phyloP scores from a whole-genome alignment of 1,139 yeast genomes.

The Magnusiomyces tetraspermus region DNA sequence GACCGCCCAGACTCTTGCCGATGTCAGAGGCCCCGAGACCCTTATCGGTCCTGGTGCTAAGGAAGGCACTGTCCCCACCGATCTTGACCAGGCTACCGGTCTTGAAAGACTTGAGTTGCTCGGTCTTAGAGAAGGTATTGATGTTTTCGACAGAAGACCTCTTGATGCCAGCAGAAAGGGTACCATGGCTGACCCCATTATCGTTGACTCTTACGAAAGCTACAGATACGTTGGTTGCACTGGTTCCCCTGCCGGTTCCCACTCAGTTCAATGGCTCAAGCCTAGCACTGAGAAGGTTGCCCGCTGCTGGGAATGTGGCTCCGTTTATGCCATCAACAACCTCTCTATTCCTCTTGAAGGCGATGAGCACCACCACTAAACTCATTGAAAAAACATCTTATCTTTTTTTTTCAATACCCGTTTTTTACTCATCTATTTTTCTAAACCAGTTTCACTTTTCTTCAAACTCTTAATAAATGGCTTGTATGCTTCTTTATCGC shows the following conservation, averaged over 20 bases:
- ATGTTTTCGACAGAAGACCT: constrained; percentile 85
- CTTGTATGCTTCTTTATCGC: too few relatives aligned
- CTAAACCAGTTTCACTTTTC: too few relatives aligned
- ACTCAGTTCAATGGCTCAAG: constrained; percentile 86
- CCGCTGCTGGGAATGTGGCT: constrained; percentile 99
- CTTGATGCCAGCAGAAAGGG: constrained; percentile 83
- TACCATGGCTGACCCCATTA: constrained; percentile 76
- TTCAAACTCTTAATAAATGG: too few relatives aligned
- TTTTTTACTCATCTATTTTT: too few relatives aligned
- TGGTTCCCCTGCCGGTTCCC: constrained; percentile 91
- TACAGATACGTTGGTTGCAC: constrained; percentile 96
- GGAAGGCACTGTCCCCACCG: constrained; percentile 79
- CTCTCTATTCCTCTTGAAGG: constrained; percentile 72
- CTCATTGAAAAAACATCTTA: too few relatives aligned
- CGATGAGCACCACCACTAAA: constrained; percentile 36
- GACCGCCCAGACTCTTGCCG: constrained; percentile 61
- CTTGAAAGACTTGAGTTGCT: constrained; percentile 90
- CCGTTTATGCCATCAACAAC: constrained; percentile 81
- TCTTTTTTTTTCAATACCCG: too few relatives aligned
- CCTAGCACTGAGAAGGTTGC: constrained; percentile 76
- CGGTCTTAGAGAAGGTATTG: constrained; percentile 94
- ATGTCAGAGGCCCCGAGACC: constrained; percentile 71
- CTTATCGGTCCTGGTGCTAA: constrained; percentile 88
- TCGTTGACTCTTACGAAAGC: constrained; percentile 84
- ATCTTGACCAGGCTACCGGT: constrained; percentile 96